These are phyloP conservation scores for Rachicladosporium sp. DNA, from an alignment of 2,329 filamentous ascomycete species.

Conservation along the genomic window DNA sequence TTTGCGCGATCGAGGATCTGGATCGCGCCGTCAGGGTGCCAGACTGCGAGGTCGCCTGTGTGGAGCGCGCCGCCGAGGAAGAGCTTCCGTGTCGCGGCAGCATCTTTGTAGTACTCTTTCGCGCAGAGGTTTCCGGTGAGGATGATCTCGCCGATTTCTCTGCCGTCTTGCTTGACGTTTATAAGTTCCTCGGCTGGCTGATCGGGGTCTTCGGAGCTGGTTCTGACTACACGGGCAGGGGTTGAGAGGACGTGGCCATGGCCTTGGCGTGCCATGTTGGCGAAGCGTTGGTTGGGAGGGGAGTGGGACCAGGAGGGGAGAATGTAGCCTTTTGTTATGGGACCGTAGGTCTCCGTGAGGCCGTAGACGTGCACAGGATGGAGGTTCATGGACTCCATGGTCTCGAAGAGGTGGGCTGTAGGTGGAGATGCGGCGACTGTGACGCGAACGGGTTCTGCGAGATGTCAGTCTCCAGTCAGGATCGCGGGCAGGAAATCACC, in stretches of 20 bases:
- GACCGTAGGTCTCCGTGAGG: conserved; percentile 77
- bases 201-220: conserved; percentile 45
- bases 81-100: conserved; percentile 71
- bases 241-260: conserved; percentile 80
- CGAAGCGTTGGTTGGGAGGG: conserved; percentile 63
- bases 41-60: conserved; percentile 84
- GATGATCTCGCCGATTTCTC: conserved; percentile 72
- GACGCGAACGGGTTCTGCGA: conserved; percentile 60
- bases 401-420: conserved; percentile 78
- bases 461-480: conserved; percentile 45
- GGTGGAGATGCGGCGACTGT: conserved; percentile 90
- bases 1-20: conserved; percentile 92
- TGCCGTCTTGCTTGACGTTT: conserved; percentile 57
- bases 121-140: conserved; percentile 87
- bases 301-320: conserved; percentile 75
- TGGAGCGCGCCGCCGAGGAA: conserved; percentile 80
- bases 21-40: conserved; percentile 79
- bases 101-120: conserved; percentile 84
- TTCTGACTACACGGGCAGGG: conserved; percentile 70
- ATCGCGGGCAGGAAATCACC: conserved; percentile 38
- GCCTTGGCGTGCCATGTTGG: conserved; percentile 84
- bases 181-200: conserved; percentile 41
- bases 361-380: conserved; percentile 91
- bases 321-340: conserved; percentile 86
- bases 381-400: conserved; percentile 80